These are phyloP conservation scores for Chrysoporthe cubensis DNA, from an alignment of 2,329 filamentous ascomycete species.

Conservation along the genomic window DNA sequence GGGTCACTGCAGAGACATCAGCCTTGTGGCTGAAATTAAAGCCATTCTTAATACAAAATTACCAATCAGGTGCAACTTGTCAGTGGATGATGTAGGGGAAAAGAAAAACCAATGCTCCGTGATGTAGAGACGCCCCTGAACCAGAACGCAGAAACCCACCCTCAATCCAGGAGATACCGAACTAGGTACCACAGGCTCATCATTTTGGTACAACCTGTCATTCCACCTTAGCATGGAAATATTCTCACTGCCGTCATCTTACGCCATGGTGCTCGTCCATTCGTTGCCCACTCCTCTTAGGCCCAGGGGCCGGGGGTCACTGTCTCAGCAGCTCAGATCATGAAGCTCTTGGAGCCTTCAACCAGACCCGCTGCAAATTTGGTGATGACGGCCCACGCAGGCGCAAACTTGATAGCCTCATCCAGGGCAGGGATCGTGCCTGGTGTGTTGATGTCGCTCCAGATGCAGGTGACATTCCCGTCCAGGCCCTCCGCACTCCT, in stretches of 20 bases:
- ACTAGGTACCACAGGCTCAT: neutral
- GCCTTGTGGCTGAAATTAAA: neutral
- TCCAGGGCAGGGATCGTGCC: constrained; percentile 81
- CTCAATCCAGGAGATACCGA: neutral
- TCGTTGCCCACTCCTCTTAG: neutral
- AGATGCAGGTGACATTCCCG: constrained; percentile 76
- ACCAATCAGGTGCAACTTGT: neutral
- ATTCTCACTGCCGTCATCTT: neutral
- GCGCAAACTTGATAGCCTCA: constrained; percentile 76
- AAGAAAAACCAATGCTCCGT: neutral
- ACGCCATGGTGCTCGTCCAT: neutral
- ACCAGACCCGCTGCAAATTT: constrained; percentile 81
- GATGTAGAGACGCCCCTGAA: neutral
- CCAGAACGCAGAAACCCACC: neutral
- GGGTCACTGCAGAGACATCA: neutral
- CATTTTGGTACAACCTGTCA: neutral
- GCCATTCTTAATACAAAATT: neutral
- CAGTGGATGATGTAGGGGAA: neutral
- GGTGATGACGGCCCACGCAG: constrained; percentile 76
- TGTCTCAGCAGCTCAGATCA: constrained; percentile 44
- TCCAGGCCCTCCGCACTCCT: constrained; percentile 47
- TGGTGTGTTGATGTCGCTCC: constrained; percentile 79
- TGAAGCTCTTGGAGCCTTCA: constrained; percentile 75
- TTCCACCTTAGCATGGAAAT: neutral
- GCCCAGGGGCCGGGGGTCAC: neutral